phyloP scores from a whole-genome alignment of 1,284 basidiomycete genomes.

The Ustanciosporium gigantosporum region DNA sequence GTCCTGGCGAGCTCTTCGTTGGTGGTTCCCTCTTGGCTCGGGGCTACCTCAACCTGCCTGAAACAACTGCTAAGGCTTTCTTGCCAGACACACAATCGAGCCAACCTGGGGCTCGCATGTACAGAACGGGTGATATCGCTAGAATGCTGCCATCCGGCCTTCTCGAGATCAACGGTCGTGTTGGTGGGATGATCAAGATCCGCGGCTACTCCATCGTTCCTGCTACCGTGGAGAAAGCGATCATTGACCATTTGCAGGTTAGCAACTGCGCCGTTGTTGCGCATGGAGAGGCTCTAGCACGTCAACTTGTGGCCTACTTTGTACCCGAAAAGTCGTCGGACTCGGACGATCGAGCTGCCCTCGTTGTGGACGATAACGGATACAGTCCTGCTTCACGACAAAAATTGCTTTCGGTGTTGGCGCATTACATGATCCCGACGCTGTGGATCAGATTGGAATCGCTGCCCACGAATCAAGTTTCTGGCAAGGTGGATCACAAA shows the following conservation, averaged over 20 bases:
- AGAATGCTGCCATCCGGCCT: constrained; percentile 42
- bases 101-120: constrained; percentile 40
- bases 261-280: constrained; percentile 53
- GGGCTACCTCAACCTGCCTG: constrained; percentile 57
- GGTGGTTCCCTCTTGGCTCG: constrained; percentile 55
- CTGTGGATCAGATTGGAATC: constrained; percentile 55
- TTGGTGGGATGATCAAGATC: constrained; percentile 60
- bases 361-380: constrained; percentile 50
- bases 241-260: constrained; percentile 53
- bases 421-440: constrained; percentile 60
- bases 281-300: constrained; percentile 56
- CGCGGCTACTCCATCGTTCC: constrained; percentile 58
- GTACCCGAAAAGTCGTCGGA: constrained; percentile 44
- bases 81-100: constrained; percentile 29
- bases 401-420: constrained; percentile 39
- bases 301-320: constrained; percentile 56
- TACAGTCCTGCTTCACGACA: constrained; percentile 52
- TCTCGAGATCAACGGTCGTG: constrained; percentile 58
- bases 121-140: constrained; percentile 59
- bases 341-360: constrained; percentile 19
- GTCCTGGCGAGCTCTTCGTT: constrained; percentile 55
- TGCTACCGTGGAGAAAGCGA: constrained; percentile 54
- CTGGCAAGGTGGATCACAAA: constrained; percentile 59
- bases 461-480: constrained; percentile 57
- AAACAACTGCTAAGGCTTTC: constrained; percentile 56